Evolutionary conservation across 768 basidiomycete genomes (phyloP), one percentile per base, ranked within the genome.

Genomic region (Rhizopogon vesiculosus): DNA sequence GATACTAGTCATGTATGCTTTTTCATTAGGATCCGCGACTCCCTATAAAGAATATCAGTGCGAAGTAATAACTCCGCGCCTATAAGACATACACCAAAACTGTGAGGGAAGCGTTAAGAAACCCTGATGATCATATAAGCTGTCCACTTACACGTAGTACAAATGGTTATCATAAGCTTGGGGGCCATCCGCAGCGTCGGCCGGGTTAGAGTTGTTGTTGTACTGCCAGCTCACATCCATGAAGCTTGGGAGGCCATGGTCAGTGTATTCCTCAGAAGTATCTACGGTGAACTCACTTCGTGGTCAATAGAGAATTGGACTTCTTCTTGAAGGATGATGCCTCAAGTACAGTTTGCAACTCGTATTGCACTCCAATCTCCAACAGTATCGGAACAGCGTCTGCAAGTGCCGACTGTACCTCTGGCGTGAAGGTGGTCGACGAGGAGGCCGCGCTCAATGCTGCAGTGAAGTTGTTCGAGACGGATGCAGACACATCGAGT

Each of bases 151-250:
- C 83, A 74, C 81, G 63, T 89, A 90, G 66, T 91, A 92, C 15
- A 92, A 64, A 68, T 91, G 90, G 53, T 89, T 87, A 61, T 92
- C 90, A 60, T 91, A 92, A 25, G 71, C 73, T 61, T 87, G 86
- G 12, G 88, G 86, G 1, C 90, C 90, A 42, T 79, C 77, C 5
- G 78, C 77, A 25, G 85, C 88, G 49, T 82, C 74, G 7, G 84
- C 82, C 13, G 90, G 90, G 63, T 92, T 92, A 5, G 86, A 12
- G 16, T 83, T 86, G 67, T 81, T 76, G 62, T 85, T 77, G 65
- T 75, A 68, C 63, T 92, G 90, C 90, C 90, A 92, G 56, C 81
- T 83, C 45, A 87, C 63, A 60, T 92, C 88, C 88, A 91, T 91
- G 66, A 90, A 90, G 60, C 89, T 91, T 59, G 5, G 28, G 3